These are phyloP conservation scores for Polyporus tsugae DNA, from an alignment of 1,284 basidiomycete genomes.

Conservation along the genomic window DNA sequence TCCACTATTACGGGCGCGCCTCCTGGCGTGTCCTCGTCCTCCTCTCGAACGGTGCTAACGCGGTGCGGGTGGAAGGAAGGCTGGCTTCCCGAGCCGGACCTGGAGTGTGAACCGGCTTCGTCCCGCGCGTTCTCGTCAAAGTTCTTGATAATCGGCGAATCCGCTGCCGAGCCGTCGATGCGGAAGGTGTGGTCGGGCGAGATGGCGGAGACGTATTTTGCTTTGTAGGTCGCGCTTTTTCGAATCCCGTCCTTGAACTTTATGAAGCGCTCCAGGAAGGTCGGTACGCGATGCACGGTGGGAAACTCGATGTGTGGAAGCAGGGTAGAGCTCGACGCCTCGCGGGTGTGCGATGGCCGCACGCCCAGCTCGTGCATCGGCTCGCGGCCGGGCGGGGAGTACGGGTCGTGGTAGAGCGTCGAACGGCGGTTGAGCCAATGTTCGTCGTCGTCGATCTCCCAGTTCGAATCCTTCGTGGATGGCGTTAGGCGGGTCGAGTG, in stretches of 20 bases:
- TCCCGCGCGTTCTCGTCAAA: background rate
- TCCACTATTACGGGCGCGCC: background rate
- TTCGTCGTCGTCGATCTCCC: constrained; percentile 31
- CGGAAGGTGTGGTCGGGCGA: constrained; percentile 26
- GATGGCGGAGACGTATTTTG: constrained; percentile 24
- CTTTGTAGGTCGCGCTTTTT: constrained; percentile 30
- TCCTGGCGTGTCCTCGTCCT: background rate
- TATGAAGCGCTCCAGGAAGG: constrained; percentile 29
- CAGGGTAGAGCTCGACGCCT: constrained; percentile 26
- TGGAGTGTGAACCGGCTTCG: background rate
- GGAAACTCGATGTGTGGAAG: constrained; percentile 24
- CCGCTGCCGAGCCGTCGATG: constrained; percentile 27
- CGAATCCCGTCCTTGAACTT: constrained; percentile 25
- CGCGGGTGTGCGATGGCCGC: constrained; percentile 21
- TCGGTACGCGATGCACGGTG: constrained; percentile 19
- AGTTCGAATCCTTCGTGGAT: constrained; percentile 23
- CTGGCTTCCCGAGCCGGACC: background rate
- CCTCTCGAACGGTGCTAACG: background rate
- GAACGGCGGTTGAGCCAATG: background rate
- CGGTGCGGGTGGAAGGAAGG: background rate
- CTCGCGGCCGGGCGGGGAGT: constrained; percentile 4
- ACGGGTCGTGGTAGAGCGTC: constrained; percentile 19
- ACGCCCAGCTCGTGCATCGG: constrained; percentile 14
- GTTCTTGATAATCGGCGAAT: background rate
- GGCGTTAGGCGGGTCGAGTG: constrained; percentile 19